Base-by-base conservation (phyloP, 208 protist species). In the Zelonia costaricensis region DNA sequence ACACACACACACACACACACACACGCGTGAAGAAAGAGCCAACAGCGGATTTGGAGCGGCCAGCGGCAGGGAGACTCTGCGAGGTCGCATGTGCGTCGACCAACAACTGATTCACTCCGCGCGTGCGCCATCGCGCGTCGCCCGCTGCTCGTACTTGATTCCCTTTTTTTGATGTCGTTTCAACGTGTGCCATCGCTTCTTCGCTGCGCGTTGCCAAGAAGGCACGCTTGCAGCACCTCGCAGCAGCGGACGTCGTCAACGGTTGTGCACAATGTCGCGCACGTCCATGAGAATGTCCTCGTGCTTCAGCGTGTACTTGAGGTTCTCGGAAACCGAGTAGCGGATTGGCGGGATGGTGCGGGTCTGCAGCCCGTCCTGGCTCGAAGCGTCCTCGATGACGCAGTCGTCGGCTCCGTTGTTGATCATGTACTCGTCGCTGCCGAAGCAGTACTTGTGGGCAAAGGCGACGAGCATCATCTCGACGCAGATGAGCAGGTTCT, bases 401-500 rank as follows among this genome's bases (percentile, higher is more conserved):
- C 56, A 73, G 40, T 67, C 68, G 31, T 66, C 59, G 6, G 47
- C 16, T 15, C 33, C 44, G 46, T 15, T 58, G 38, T 68, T 66
- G 15, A 72, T 28, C 36, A 58, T 69, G 70, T 87, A 97, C 62
- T 91, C 81, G n/a, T 92, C 81, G 42, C 82, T 91, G 52, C 88
- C 85, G 54, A 97, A 97, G 76, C 88, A 94, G 72, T 91, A 97
- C 45, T 86, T 85, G 69, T 97, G 92, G 15, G 76, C 88, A 53
- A 95, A 93, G 23, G 89, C 84, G 15, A 97, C 80, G 30, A 94
- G 82, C 80, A 97, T 88, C 92, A 97, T 97, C 58, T 97, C 89
- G 39, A 95, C 59, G 62, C 92, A 97, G 64, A 97, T 93, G 46
- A 95, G 69, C 27, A 95, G 62, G 72, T 95, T 76, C 69, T 97